Base-by-base conservation (phyloP, 2,329 filamentous ascomycete species). In the Sphaerostilbella broomeana region DNA sequence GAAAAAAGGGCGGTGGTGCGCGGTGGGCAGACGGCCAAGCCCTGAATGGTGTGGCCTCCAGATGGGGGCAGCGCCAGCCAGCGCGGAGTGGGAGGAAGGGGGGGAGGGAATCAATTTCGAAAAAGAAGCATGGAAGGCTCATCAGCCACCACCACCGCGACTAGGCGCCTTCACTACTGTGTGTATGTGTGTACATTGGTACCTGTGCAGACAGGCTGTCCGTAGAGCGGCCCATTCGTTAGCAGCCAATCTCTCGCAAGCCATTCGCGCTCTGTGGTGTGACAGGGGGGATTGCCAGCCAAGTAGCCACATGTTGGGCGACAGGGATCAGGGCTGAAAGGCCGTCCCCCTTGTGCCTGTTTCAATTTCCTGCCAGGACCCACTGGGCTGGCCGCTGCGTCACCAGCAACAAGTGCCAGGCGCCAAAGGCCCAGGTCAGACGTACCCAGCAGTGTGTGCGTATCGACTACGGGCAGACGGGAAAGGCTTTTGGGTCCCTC, bases 341-440 rank as follows among this genome's bases (percentile, higher is more conserved):
- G 16, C 19, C 21, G 30, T 13, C 18, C 38, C 29, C 38, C 42
- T 29, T 38, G 41, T 38, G 37, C 26, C 44, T 49, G 47, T 50
- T 50, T 49, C 48, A 49, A 50, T 49, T 47, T 45, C 45, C 45
- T 43, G 35, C 44, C 27, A 32, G 33, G 38, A 24, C 38, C 46
- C 47, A 37, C 48, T 48, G 41, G 40, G 36, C 43, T 42, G 40
- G 38, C 41, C 19, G 42, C 42, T 40, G 37, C 42, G 38, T 41
- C 42, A 40, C 37, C 40, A n/a, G n/a, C n/a, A n/a, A n/a, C n/a
- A n/a, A 22, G 35, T 18, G 18, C 42, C 37, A 33, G 29, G 42
- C 22, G 26, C 33, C 33, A 15, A 27, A 19, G 38, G 26, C 28
- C 30, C 16, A 19, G 19, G 18, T 28, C 35, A 38, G 40, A 30